Evolutionary conservation across 2,329 filamentous ascomycete genomes (phyloP).

Genomic region (Penicillium polonicum): DNA sequence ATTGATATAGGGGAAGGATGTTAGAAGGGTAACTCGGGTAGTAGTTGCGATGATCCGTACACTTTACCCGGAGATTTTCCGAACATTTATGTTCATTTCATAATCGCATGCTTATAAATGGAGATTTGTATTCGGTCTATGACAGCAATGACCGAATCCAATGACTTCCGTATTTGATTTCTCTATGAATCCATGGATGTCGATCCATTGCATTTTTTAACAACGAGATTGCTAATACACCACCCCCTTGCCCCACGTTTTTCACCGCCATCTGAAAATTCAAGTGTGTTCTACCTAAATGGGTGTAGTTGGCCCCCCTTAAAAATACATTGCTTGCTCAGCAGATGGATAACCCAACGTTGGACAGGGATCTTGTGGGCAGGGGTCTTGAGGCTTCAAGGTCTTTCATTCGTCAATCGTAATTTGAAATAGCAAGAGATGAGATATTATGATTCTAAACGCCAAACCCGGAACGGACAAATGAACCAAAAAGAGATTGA

Average conservation of each 20-base stretch:
- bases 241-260: not conserved
- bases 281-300: not conserved
- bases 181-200: not conserved
- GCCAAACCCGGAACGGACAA: not conserved
- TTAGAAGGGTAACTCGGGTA: not conserved
- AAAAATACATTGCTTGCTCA: not conserved
- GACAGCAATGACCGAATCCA: not conserved
- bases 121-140: not conserved
- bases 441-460: slow-evolving; percentile 4
- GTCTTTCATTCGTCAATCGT: slow-evolving; percentile 2
- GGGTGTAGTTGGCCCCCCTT: not conserved
- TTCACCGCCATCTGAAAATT: not conserved
- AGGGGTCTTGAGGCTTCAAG: no score
- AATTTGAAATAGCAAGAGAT: not conserved
- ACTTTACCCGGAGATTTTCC: not conserved
- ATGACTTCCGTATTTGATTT: not conserved
- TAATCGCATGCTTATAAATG: slow-evolving; percentile 1
- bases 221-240: not conserved
- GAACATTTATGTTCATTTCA: not conserved
- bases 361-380: not conserved
- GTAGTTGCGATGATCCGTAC: not conserved
- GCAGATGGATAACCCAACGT: not conserved
- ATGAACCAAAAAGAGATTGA: not conserved
- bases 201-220: not conserved
- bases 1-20: not conserved